Conservation (phyloP, 305 asterid species). For the Nicotiana rustica region DNA sequence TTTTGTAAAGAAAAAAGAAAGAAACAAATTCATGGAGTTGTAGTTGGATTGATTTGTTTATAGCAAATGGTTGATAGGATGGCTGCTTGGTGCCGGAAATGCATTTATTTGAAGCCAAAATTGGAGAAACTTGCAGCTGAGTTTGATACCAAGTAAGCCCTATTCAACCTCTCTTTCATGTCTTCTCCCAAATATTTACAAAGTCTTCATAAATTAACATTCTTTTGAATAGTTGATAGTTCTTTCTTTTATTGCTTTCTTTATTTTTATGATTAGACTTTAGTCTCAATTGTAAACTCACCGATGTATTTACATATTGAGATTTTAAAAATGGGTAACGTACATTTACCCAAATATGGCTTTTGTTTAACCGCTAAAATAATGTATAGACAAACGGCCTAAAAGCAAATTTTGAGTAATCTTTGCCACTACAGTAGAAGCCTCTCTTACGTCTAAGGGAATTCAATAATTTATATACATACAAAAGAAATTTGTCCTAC, state of each 20-base stretch:
- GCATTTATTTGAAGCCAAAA: slow-evolving; percentile 88
- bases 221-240: background rate
- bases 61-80: slow-evolving; percentile 59
- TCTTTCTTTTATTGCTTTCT: background rate
- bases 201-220: background rate
- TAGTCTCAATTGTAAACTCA: background rate
- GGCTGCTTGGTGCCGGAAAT: slow-evolving; percentile 98
- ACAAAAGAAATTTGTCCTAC: too few relatives aligned
- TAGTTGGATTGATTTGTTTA: slow-evolving; percentile 12
- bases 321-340: too few relatives aligned
- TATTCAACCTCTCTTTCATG: background rate
- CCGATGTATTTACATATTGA: background rate
- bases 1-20: background rate
- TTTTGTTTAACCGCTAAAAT: too few relatives aligned
- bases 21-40: background rate
- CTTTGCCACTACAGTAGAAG: too few relatives aligned
- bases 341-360: too few relatives aligned
- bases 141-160: slow-evolving; percentile 71
- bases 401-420: too few relatives aligned
- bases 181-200: background rate
- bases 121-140: slow-evolving; percentile 90
- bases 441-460: too few relatives aligned
- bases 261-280: background rate
- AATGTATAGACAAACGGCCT: too few relatives aligned
- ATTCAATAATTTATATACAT: too few relatives aligned